Evolutionary conservation across 23 red algal genomes (phyloP).

Genomic region (Gracilaria gracilis): DNA sequence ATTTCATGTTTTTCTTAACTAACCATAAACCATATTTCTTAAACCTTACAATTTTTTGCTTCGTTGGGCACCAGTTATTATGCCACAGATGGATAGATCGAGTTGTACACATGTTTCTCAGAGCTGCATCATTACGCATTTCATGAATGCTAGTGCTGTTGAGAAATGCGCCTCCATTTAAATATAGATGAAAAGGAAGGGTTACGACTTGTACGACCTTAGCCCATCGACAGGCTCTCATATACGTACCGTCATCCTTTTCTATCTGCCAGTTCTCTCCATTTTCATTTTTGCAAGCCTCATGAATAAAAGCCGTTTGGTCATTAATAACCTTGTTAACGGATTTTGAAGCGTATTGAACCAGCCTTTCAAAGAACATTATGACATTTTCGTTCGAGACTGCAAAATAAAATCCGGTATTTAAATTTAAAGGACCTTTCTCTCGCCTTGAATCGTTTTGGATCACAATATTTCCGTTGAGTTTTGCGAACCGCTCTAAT

Average conservation of each 20-base stretch:
- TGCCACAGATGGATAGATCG: neutral
- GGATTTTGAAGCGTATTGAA: neutral
- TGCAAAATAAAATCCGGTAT: conserved; percentile 10
- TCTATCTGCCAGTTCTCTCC: neutral
- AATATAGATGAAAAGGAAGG: neutral
- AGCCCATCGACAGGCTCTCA: neutral
- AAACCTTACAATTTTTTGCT: neutral
- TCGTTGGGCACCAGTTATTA: neutral
- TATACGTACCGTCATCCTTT: neutral
- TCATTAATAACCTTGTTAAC: neutral
- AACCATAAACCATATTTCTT: neutral
- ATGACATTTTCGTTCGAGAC: neutral
- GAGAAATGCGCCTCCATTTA: neutral
- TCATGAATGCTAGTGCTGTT: neutral
- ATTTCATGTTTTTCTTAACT: neutral
- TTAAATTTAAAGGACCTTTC: neutral
- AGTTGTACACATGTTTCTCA: neutral
- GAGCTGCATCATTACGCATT: too few relatives aligned
- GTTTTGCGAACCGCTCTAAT: neutral
- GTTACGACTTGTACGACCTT: neutral
- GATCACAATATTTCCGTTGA: neutral
- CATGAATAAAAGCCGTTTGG: neutral
- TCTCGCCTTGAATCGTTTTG: neutral
- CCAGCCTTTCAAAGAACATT: neutral
- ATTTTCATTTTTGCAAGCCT: neutral